Evolutionary conservation across 345 rosid genomes (phyloP).

Genomic region (Brassica rapa): DNA sequence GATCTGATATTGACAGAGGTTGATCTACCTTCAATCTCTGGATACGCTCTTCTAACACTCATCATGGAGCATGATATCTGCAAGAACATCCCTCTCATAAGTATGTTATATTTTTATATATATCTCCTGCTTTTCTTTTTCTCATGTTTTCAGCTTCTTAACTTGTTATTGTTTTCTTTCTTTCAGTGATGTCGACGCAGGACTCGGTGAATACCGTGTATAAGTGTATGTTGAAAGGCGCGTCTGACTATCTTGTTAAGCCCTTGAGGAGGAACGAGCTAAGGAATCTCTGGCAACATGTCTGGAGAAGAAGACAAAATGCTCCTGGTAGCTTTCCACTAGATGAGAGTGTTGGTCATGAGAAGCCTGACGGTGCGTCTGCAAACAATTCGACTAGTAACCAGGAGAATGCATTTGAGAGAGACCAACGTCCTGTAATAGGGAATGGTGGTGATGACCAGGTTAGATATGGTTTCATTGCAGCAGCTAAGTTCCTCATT

Average conservation of each 20-base stretch:
- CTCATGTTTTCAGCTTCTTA: background rate
- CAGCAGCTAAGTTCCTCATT: background rate
- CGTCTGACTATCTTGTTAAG: conserved; percentile 92
- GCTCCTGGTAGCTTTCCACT: conserved; percentile 49
- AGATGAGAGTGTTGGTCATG: conserved; percentile 72
- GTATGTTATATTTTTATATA: conserved; percentile 45
- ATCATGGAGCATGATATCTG: conserved; percentile 89
- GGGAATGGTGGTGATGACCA: conserved; percentile 74
- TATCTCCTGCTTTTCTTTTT: background rate
- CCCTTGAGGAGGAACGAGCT: conserved; percentile 93
- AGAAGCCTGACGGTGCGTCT: conserved; percentile 67
- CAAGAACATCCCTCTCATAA: conserved; percentile 92
- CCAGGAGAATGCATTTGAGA: conserved; percentile 52
- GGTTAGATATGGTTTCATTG: conserved; percentile 48
- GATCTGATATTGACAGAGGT: conserved; percentile 92
- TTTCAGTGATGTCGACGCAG: conserved; percentile 92
- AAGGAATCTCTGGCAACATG: conserved; percentile 96
- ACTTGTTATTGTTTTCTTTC: background rate
- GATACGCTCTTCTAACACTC: conserved; percentile 78
- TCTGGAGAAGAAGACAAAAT: conserved; percentile 91
- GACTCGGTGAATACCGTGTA: conserved; percentile 85
- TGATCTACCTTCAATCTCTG: conserved; percentile 86
- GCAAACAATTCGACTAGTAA: conserved; percentile 66
- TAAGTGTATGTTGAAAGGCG: conserved; percentile 91
- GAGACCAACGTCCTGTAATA: conserved; percentile 44